Evolutionary conservation across 768 basidiomycete genomes (phyloP).

Genomic region (Calocybe cyanea): DNA sequence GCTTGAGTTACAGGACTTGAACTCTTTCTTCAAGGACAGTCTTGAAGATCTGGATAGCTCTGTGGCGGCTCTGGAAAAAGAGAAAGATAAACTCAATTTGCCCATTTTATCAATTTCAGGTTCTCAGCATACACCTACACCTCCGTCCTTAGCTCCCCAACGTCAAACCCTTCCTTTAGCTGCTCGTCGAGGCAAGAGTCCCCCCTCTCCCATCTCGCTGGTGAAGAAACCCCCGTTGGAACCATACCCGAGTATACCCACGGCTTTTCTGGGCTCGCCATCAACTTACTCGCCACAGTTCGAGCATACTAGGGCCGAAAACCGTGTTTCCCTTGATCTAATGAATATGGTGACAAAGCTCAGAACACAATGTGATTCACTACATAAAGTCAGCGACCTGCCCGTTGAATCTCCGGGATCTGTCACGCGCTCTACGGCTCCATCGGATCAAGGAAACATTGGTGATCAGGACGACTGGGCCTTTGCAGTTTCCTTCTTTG

Average conservation of each 20-base stretch:
- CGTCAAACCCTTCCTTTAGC: slow-evolving; percentile 26
- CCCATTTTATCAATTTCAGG: slow-evolving; percentile 40
- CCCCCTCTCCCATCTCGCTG: slow-evolving; percentile 27
- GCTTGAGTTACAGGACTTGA: slow-evolving; percentile 34
- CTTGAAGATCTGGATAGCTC: slow-evolving; percentile 17
- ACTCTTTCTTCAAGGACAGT: slow-evolving; percentile 34
- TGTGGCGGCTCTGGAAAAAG: slow-evolving; percentile 11
- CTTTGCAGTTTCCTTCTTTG: slow-evolving; percentile 29
- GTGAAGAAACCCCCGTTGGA: slow-evolving; percentile 17
- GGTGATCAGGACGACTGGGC: slow-evolving; percentile 31
- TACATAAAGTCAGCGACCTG: slow-evolving; percentile 10
- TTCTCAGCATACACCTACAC: slow-evolving; percentile 34
- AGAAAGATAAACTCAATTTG: slow-evolving; percentile 22
- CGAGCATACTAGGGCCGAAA: slow-evolving; percentile 20
- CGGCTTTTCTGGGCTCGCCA: slow-evolving; percentile 40
- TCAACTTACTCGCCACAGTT: slow-evolving; percentile 32
- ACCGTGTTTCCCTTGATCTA: slow-evolving; percentile 28
- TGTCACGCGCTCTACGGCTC: slow-evolving; percentile 10
- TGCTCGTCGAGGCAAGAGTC: slow-evolving; percentile 33
- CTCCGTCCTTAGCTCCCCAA: slow-evolving; percentile 25
- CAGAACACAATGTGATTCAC: slow-evolving; percentile 32
- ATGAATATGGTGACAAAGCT: slow-evolving; percentile 45
- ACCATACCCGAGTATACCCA: slow-evolving; percentile 39
- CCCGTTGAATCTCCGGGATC: slow-evolving; percentile 6
- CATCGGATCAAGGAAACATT: slow-evolving; percentile 8